Evolutionary conservation across 805 yeast genomes (phyloP), one percentile per base, ranked within the genome.

Genomic region (Pichia nanzhaoensis): DNA sequence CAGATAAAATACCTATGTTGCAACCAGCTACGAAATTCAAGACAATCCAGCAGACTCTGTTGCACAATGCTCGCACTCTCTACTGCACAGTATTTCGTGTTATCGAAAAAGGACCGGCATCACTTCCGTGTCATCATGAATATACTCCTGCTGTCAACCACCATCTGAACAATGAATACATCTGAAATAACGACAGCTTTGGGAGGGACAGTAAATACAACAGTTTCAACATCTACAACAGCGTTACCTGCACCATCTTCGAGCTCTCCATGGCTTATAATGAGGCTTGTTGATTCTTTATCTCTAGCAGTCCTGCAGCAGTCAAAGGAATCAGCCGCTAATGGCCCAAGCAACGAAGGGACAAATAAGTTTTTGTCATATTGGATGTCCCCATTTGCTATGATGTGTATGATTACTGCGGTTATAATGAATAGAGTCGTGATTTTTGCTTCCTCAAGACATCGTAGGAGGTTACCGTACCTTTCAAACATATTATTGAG

Each of bases 371-470:
- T 78, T 73, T 56, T 72, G 41, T 64, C 68, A 21, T 77, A 74
- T 52, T 68, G 77, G 49, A 58, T 73, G 14, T 69, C 77, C 12
- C 72, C 73, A 0, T 77, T 71, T 55, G 75, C 80, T 2, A 58
- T 71, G 21, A 64, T 69, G 24, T 78, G 84, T 58, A 75, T 79
- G 71, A 55, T 74, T 8, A 75, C 79, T 51, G 84, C 82, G 1
- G 63, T 80, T 4, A 53, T 78, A 3, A 61, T 80, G 49, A 80
- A 81, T 58, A 63, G 86, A 51, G 73, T 82, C 4, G 66, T 71
- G 18, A 74, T 76, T 3, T 77, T 80, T 70, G 80, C 84, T 2
- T 66, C 80, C 0, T 63, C 78, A 6, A 56, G 80, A 44, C 59
- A 73, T 19, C 68, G 68, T 34, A 55, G 62, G 31, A 51, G 60